Evolutionary conservation across 306 rosid genomes (phyloP), one percentile per base, ranked within the genome.

Genomic region (Cajanus cajan): DNA sequence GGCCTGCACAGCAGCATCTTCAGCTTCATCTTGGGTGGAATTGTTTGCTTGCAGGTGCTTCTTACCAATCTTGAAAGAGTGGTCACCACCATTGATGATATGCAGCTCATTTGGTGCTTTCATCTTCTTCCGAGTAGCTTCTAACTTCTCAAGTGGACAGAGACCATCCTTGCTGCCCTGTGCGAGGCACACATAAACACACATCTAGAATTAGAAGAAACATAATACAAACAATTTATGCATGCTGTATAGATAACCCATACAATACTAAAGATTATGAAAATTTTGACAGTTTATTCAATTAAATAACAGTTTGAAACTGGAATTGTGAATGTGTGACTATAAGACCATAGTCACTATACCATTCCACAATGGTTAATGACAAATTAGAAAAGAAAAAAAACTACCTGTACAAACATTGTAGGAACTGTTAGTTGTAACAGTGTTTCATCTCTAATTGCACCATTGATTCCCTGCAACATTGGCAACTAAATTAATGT

Each of bases 41-140:
- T 81, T 88, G 57, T 57, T 86, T 83, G 86, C 82, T 76, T 92
- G 91, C 64, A 92, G 91, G 85, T 90, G 91, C 87, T 89, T 92
- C 91, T 92, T 94, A n/a, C 81, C 90, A 66, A 94, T 85, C 90
- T 90, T 93, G 85, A 94, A 92, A 40, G 97, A 94, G 84, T 94
- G 97, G 45, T 92, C 98, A 52, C 97, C 98, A 34, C 98, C 97
- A 83, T 90, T 87, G 43, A 94, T 73, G 71, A 94, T 88, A 81
- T 90, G 88, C 84, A 94, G 85, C 63, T 86, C 90, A 7, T 68
- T 90, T 37, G 76, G 68, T 18, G 85, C 82, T 80, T 86, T 87
- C 91, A 90, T 90, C 88, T 89, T 92, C 87, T 89, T 78, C 74
- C 87, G 78, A 50, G 92, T 85, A 55, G 87, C 81, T 80, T 90